A percentile compares a stretch with the other conserved stretches of the same genome.
Evolutionary conservation across 108 stramenopile species (phyloP).

Genomic region (Pseudonitzschia delicatissima): DNA sequence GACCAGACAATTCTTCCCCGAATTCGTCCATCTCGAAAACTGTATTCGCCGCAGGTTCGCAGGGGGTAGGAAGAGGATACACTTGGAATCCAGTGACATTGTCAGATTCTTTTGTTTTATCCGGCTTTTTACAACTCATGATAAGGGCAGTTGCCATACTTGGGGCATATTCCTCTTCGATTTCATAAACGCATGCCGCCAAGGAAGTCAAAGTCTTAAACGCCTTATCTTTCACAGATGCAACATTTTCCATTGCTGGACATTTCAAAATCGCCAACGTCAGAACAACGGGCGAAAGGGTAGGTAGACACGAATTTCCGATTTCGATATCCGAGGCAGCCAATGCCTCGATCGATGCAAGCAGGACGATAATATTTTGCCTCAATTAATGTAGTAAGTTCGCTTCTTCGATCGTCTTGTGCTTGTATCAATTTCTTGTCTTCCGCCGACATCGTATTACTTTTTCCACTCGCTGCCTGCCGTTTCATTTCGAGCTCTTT

Average conservation of each 20-base stretch:
- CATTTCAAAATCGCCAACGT: slow-evolving; percentile 47
- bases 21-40: slow-evolving; percentile 83
- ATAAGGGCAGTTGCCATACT: slow-evolving; percentile 59
- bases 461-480: slow-evolving; percentile 13
- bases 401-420: slow-evolving; percentile 48
- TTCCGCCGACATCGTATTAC: slow-evolving; percentile 42
- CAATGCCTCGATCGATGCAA: slow-evolving; percentile 53
- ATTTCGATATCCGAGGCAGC: slow-evolving; percentile 80
- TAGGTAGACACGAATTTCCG: slow-evolving; percentile 73
- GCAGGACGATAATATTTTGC: slow-evolving; percentile 38
- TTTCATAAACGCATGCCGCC: slow-evolving; percentile 82
- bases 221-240: slow-evolving; percentile 33
- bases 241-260: slow-evolving; percentile 31
- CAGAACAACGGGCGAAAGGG: slow-evolving; percentile 45
- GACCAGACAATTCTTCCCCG: slow-evolving; percentile 68
- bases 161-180: slow-evolving; percentile 71
- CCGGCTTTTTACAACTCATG: slow-evolving; percentile 38
- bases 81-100: background rate
- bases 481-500: slow-evolving; percentile 77
- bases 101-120: slow-evolving; percentile 3
- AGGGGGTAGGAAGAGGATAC: slow-evolving; percentile 65
- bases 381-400: slow-evolving; percentile 33
- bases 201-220: slow-evolving; percentile 60
- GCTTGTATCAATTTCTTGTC: slow-evolving; percentile 56
- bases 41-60: slow-evolving; percentile 65